These are phyloP conservation scores for Globisporangium megalacanthum DNA, from an alignment of 352 stramenopile genomes.

Conservation along the genomic window DNA sequence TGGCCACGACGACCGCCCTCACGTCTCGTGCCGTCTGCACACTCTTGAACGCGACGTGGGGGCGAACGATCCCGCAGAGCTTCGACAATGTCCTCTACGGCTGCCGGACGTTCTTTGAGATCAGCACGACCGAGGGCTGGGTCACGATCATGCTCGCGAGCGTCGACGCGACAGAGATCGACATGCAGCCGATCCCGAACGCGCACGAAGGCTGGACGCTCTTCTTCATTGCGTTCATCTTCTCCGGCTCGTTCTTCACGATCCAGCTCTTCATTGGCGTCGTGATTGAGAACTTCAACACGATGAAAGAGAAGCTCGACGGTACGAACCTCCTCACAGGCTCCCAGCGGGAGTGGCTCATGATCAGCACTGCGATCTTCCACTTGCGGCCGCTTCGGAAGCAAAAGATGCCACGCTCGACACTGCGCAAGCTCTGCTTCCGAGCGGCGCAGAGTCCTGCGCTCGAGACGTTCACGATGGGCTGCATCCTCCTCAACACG, in stretches of 20 bases:
- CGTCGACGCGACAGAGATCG: conserved; percentile 75
- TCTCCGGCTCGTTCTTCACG: conserved; percentile 86
- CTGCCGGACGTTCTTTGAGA: conserved; percentile 81
- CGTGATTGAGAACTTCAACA: conserved; percentile 90
- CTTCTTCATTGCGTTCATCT: conserved; percentile 88
- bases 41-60: conserved; percentile 33
- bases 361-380: conserved; percentile 47
- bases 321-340: conserved; percentile 65
- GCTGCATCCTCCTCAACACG: conserved; percentile 85
- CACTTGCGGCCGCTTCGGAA: conserved; percentile 37
- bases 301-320: conserved; percentile 60
- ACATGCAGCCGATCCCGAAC: conserved; percentile 86
- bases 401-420: conserved; percentile 32
- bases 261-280: conserved; percentile 91
- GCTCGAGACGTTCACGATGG: conserved; percentile 76
- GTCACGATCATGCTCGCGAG: conserved; percentile 81
- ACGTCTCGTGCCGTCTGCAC: conserved; percentile 43
- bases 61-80: conserved; percentile 47
- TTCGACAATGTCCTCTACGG: conserved; percentile 76
- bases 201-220: conserved; percentile 61
- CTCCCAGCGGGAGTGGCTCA: conserved; percentile 70
- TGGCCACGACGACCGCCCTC: conserved; percentile 2
- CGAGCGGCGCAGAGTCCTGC: conserved; percentile 31
- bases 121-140: conserved; percentile 89
- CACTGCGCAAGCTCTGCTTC: conserved; percentile 31